Conservation (phyloP, 306 rosid species). For the Cucumis hystrix region DNA sequence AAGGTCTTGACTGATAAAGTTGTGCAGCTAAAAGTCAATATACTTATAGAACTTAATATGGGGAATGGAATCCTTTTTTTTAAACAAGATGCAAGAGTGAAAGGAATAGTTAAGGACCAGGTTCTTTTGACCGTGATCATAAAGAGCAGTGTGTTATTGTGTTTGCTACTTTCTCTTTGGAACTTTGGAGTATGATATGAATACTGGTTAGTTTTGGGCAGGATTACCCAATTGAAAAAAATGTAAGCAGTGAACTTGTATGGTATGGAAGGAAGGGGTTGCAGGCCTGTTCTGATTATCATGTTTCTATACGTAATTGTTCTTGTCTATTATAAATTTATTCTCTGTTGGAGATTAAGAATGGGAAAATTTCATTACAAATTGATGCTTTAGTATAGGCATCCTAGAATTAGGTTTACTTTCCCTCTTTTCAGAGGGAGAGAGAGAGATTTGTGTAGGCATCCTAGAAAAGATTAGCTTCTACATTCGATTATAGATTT, state of each 20-base stretch:
- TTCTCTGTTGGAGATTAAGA: too few species aligned
- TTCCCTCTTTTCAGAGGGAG: too few species aligned
- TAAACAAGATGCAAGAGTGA: neutral
- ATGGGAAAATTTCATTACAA: too few species aligned
- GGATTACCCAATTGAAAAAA: neutral
- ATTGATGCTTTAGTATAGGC: too few species aligned
- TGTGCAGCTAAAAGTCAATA: neutral
- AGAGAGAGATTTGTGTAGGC: too few species aligned
- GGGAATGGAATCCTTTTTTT: neutral
- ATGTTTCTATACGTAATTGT: too few species aligned
- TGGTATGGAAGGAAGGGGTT: neutral
- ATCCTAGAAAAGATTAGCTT: too few species aligned
- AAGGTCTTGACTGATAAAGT: neutral
- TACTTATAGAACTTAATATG: neutral
- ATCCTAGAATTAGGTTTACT: too few species aligned
- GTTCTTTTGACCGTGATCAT: neutral
- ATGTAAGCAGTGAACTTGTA: neutral
- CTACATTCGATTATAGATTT: too few species aligned
- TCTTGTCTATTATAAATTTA: too few species aligned
- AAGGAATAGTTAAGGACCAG: neutral
- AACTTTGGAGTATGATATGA: neutral
- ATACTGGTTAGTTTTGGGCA: neutral
- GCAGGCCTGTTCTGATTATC: too few species aligned
- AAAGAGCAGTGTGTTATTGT: neutral
- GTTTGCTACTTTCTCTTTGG: neutral